phyloP scores from a whole-genome alignment of 805 yeast genomes.

The Ogataea methylovora region DNA sequence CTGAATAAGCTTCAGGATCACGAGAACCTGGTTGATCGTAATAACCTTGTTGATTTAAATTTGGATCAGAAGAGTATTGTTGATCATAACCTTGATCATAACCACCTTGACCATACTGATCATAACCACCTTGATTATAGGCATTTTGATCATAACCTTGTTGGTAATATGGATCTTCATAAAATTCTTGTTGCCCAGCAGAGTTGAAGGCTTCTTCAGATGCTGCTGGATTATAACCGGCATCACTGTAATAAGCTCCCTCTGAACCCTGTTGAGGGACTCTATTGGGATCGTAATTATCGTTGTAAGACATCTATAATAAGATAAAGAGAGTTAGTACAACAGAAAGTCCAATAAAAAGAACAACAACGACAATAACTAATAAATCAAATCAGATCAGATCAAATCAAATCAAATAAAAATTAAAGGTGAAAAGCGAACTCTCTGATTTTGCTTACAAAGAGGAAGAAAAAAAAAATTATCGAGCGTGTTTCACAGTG shows the following conservation, averaged over 20 bases:
- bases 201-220: slow-evolving; percentile 16
- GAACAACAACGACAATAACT: slow-evolving; percentile 1
- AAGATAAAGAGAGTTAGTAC: slow-evolving; percentile 5
- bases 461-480: too few relatives aligned
- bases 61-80: slow-evolving; percentile 31
- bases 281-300: slow-evolving; percentile 39
- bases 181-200: slow-evolving; percentile 20
- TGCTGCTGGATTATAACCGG: too few relatives aligned
- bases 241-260: slow-evolving; percentile 27
- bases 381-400: background rate
- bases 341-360: background rate
- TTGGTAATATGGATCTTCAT: slow-evolving; percentile 22
- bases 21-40: slow-evolving; percentile 43
- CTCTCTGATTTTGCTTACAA: too few relatives aligned
- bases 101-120: slow-evolving; percentile 10
- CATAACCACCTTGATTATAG: slow-evolving; percentile 17
- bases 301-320: slow-evolving; percentile 52
- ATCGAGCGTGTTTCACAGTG: too few relatives aligned
- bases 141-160: slow-evolving; percentile 12
- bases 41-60: slow-evolving; percentile 35
- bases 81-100: slow-evolving; percentile 40
- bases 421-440: too few relatives aligned
- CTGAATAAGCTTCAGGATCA: slow-evolving; percentile 55
- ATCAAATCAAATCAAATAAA: slow-evolving; percentile 3
- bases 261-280: slow-evolving; percentile 13